Conservation (phyloP, 1,139 yeast species). For the Pneumocystis jirovecii region DNA sequence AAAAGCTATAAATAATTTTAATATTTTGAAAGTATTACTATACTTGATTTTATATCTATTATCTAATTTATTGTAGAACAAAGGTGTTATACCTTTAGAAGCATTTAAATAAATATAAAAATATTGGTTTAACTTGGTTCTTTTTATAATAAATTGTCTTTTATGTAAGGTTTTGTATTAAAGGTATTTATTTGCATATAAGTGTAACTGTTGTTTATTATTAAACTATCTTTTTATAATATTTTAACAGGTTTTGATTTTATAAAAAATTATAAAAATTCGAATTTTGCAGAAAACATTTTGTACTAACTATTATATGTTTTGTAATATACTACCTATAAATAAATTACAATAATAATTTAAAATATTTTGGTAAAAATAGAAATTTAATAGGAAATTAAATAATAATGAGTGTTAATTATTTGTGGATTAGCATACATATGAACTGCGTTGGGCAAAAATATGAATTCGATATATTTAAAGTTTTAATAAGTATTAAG, state of each 20-base stretch:
- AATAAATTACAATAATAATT: neutral
- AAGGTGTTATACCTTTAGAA: neutral
- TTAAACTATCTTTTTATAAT: neutral
- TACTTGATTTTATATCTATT: neutral
- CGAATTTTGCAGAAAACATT: neutral
- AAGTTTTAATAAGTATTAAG: neutral
- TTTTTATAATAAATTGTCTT: neutral
- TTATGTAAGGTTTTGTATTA: neutral
- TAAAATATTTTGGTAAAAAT: neutral
- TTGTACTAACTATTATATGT: neutral
- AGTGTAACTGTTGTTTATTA: neutral
- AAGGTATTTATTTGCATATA: neutral
- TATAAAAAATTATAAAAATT: neutral
- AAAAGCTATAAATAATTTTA: conserved; percentile 55
- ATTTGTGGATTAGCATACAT: neutral
- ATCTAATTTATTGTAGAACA: neutral
- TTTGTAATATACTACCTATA: neutral
- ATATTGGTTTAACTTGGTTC: neutral
- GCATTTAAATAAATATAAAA: neutral
- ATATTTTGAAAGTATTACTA: conserved; percentile 17
- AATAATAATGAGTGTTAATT: neutral
- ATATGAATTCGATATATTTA: neutral
- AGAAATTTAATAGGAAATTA: neutral
- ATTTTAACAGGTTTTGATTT: neutral
- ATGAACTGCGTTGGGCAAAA: neutral